phyloP scores from a whole-genome alignment of 306 rosid genomes.

The apple (Malus domestica) region DNA sequence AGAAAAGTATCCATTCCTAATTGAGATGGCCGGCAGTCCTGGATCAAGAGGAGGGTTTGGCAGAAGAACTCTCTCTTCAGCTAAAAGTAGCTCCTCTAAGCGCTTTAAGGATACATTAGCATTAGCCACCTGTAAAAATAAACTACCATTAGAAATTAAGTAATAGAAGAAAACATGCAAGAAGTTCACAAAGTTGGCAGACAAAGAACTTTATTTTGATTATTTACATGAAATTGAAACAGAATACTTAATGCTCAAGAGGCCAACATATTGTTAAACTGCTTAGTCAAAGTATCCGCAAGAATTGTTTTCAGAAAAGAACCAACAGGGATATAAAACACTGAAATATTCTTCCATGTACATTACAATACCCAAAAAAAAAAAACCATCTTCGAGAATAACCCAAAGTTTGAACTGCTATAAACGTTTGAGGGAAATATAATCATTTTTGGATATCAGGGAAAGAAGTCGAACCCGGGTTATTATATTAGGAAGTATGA shows the following conservation, averaged over 20 bases:
- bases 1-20: constrained; percentile 78
- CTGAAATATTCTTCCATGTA: neutral
- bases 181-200: constrained; percentile 1
- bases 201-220: neutral
- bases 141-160: constrained; percentile 24
- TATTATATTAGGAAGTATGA: constrained; percentile 93
- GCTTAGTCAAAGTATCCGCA: neutral
- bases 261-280: neutral
- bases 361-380: neutral
- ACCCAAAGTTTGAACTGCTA: neutral
- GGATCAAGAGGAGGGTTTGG: constrained; percentile 91
- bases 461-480: constrained; percentile 61
- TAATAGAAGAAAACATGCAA: neutral
- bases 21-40: constrained; percentile 63
- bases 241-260: neutral
- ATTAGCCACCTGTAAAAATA: constrained; percentile 63
- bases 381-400: neutral
- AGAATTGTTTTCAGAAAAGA: neutral
- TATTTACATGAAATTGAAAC: neutral
- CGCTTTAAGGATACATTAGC: constrained; percentile 93
- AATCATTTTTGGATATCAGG: neutral
- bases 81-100: constrained; percentile 70
- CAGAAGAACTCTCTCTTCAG: constrained; percentile 74
- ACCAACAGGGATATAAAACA: neutral
- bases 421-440: neutral